These are phyloP conservation scores for Orbilia oligospora DNA, from an alignment of 2,329 filamentous ascomycete species.

Conservation along the genomic window DNA sequence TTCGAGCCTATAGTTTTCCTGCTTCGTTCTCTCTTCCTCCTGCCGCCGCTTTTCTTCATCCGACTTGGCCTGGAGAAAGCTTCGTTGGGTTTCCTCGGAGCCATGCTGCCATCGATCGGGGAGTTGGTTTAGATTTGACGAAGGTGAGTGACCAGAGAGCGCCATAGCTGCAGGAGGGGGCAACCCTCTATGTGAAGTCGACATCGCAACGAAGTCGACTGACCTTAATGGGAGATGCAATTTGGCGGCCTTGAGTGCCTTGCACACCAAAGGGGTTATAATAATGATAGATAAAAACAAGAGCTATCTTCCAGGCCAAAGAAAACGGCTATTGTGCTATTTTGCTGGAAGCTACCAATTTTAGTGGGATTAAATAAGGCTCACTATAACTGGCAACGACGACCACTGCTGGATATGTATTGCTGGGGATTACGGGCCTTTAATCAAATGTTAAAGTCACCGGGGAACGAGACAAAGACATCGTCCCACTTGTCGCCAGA, in stretches of 20 bases:
- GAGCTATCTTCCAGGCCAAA: too few relatives aligned
- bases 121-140: constrained; percentile 62
- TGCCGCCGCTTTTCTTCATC: constrained; percentile 72
- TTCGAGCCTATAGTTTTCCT: constrained; percentile 70
- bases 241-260: constrained; percentile 7
- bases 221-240: constrained; percentile 21
- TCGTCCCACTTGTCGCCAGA: constrained; percentile 1
- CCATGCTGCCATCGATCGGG: constrained; percentile 69
- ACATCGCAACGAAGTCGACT: constrained; percentile 66
- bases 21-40: constrained; percentile 72
- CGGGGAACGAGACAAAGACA: constrained; percentile 12
- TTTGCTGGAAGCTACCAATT: neutral
- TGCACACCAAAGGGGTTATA: neutral
- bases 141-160: constrained; percentile 65
- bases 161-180: constrained; percentile 72
- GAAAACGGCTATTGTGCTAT: neutral
- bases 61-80: constrained; percentile 70
- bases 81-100: constrained; percentile 71
- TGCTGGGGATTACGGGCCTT: neutral
- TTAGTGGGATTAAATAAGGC: neutral
- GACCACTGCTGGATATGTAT: neutral
- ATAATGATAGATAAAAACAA: too few relatives aligned
- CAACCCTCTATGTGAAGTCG: constrained; percentile 71
- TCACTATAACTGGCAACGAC: neutral
- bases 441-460: neutral